phyloP scores from a whole-genome alignment of 2,329 filamentous ascomycete species.

The Arthrobotrys iridis region DNA sequence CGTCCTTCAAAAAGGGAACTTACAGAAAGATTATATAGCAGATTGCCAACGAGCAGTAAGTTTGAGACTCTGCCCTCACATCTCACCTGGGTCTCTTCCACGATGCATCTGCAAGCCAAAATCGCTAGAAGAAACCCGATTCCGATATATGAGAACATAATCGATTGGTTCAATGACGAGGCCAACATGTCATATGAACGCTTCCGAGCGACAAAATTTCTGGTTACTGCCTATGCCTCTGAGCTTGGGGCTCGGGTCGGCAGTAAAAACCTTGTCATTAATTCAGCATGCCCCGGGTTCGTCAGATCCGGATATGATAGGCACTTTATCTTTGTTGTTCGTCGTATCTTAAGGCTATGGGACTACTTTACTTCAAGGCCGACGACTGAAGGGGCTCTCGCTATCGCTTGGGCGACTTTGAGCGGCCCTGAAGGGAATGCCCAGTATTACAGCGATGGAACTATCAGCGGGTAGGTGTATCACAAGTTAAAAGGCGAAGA shows the following conservation, averaged over 20 bases:
- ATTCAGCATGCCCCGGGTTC: slow-evolving; percentile 59
- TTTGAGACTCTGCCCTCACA: slow-evolving; percentile 58
- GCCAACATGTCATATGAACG: not conserved
- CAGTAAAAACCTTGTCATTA: slow-evolving; percentile 56
- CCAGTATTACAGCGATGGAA: slow-evolving; percentile 55
- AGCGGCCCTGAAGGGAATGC: slow-evolving; percentile 57
- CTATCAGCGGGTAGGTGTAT: slow-evolving; percentile 53
- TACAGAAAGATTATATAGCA: not conserved
- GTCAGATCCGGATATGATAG: slow-evolving; percentile 56
- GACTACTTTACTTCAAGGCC: slow-evolving; percentile 46
- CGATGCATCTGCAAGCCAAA: slow-evolving; percentile 59
- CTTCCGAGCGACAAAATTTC: slow-evolving; percentile 54
- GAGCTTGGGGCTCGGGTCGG: slow-evolving; percentile 56
- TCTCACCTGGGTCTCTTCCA: slow-evolving; percentile 62
- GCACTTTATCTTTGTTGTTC: slow-evolving; percentile 54
- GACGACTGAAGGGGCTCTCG: slow-evolving; percentile 54
- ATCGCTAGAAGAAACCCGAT: slow-evolving; percentile 11
- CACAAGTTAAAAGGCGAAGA: too few species aligned
- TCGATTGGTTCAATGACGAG: slow-evolving; percentile 51
- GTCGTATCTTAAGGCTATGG: slow-evolving; percentile 44
- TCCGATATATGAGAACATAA: slow-evolving; percentile 13
- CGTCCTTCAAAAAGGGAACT: slow-evolving; percentile 38
- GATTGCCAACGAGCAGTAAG: slow-evolving; percentile 52
- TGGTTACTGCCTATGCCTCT: slow-evolving; percentile 58
- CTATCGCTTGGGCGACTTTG: slow-evolving; percentile 56